Percentiles rank a stretch among this genome's conserved stretches.
Evolutionary conservation across 768 basidiomycete genomes (phyloP).

Genomic region (Termitomyces heimii): DNA sequence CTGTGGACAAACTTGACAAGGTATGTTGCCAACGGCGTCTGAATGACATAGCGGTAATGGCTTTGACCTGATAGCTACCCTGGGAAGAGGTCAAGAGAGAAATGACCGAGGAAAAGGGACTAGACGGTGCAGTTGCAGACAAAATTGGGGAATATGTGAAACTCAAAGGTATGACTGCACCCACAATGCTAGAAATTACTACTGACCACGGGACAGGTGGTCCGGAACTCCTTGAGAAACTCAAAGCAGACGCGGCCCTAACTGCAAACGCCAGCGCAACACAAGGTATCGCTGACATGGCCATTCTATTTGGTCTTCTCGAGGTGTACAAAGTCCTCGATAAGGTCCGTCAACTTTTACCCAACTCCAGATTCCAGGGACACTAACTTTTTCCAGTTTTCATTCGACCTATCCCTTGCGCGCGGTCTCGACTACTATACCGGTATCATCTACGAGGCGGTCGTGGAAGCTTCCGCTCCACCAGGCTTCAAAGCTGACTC

Average conservation of each 20-base stretch:
- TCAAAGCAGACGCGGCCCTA: conserved; percentile 59
- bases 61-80: conserved; percentile 44
- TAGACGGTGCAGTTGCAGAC: conserved; percentile 77
- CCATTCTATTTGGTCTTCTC: conserved; percentile 74
- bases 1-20: conserved; percentile 99
- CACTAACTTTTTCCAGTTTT: conserved; percentile 49
- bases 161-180: conserved; percentile 61
- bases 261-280: conserved; percentile 70
- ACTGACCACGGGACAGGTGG: conserved; percentile 49
- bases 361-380: neutral
- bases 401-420: conserved; percentile 96
- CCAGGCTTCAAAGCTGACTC: conserved; percentile 65
- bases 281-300: conserved; percentile 85
- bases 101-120: conserved; percentile 94
- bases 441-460: conserved; percentile 96
- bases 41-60: neutral
- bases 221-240: conserved; percentile 63
- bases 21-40: conserved; percentile 26
- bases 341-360: conserved; percentile 41
- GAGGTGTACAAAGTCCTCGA: conserved; percentile 73
- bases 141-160: conserved; percentile 97
- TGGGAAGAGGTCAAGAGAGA: conserved; percentile 94
- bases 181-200: neutral
- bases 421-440: conserved; percentile 98
- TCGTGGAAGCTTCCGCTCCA: conserved; percentile 90